Percentiles rank a stretch among this genome's conserved stretches.
phyloP scores from a whole-genome alignment of 768 basidiomycete genomes.

The Ramaria sp. region DNA sequence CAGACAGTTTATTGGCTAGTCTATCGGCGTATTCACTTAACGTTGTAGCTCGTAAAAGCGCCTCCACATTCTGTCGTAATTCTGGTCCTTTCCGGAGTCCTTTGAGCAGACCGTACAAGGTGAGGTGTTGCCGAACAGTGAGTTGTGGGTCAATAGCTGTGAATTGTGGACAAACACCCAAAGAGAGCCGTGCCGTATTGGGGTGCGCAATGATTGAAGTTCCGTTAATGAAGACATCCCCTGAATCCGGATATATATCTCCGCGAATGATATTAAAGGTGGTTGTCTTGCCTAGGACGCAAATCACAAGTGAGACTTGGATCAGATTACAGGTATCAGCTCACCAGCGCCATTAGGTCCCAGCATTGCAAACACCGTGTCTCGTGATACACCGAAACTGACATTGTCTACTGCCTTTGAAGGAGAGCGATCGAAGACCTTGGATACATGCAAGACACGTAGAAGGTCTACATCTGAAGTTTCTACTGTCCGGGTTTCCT shows the following conservation, averaged over 20 bases:
- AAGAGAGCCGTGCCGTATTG: constrained; percentile 48
- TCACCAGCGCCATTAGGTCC: constrained; percentile 64
- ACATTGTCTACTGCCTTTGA: constrained; percentile 57
- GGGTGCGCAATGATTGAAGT: constrained; percentile 56
- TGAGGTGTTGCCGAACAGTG: constrained; percentile 67
- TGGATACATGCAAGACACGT: constrained; percentile 51
- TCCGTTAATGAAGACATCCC: constrained; percentile 59
- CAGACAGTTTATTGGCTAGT: constrained; percentile 62
- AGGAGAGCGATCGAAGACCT: constrained; percentile 33
- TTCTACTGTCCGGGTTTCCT: constrained; percentile 38
- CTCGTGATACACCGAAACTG: constrained; percentile 49
- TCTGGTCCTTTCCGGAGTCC: constrained; percentile 43
- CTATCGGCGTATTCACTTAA: constrained; percentile 53
- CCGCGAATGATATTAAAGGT: constrained; percentile 73
- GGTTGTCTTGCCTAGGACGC: constrained; percentile 58
- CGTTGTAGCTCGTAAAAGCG: constrained; percentile 48
- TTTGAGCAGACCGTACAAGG: constrained; percentile 64
- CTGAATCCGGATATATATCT: constrained; percentile 52
- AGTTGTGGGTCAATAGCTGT: constrained; percentile 72
- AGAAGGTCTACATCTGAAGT: constrained; percentile 40
- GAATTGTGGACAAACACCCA: constrained; percentile 80
- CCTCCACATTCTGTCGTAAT: constrained; percentile 40
- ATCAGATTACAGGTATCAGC: background rate
- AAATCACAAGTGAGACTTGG: background rate
- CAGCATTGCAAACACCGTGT: constrained; percentile 61